Conservation (phyloP, 768 basidiomycete species). For the Calocera cornea region DNA sequence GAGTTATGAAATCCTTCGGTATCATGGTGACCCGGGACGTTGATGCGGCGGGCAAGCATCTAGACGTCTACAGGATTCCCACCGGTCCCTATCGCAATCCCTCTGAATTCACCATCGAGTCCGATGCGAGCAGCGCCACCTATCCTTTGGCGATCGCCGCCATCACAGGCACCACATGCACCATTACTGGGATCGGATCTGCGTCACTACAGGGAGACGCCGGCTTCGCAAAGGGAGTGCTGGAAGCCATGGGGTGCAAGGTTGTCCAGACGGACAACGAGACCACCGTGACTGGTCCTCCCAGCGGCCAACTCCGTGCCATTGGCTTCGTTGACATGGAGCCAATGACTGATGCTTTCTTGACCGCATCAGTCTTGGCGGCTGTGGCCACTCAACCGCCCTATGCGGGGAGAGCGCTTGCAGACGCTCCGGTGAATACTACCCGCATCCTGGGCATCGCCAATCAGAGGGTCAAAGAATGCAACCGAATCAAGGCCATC, state of each 20-base stretch:
- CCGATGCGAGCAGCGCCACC: constrained; percentile 88
- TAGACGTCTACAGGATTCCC: constrained; percentile 83
- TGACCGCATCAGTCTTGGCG: constrained; percentile 85
- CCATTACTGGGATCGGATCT: constrained; percentile 81
- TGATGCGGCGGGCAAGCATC: constrained; percentile 45
- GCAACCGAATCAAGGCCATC: constrained; percentile 94
- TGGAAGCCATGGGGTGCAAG: constrained; percentile 88
- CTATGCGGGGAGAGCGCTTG: constrained; percentile 35
- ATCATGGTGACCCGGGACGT: constrained; percentile 53
- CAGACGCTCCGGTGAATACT: constrained; percentile 26
- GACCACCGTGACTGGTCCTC: constrained; percentile 87
- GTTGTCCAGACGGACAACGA: constrained; percentile 78
- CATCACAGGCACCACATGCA: constrained; percentile 92
- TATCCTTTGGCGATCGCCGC: constrained; percentile 96
- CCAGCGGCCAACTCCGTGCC: constrained; percentile 63
- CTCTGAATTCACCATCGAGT: constrained; percentile 73
- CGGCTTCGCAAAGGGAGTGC: constrained; percentile 79
- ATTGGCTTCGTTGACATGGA: constrained; percentile 92
- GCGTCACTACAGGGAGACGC: constrained; percentile 94
- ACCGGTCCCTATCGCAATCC: constrained; percentile 64
- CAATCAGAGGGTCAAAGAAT: constrained; percentile 97
- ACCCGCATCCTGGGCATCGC: constrained; percentile 89
- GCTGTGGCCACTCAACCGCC: constrained; percentile 50
- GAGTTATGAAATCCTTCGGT: constrained; percentile 94
- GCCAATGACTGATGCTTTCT: constrained; percentile 98